phyloP scores from a whole-genome alignment of 768 basidiomycete species.

The Serendipita sp. region DNA sequence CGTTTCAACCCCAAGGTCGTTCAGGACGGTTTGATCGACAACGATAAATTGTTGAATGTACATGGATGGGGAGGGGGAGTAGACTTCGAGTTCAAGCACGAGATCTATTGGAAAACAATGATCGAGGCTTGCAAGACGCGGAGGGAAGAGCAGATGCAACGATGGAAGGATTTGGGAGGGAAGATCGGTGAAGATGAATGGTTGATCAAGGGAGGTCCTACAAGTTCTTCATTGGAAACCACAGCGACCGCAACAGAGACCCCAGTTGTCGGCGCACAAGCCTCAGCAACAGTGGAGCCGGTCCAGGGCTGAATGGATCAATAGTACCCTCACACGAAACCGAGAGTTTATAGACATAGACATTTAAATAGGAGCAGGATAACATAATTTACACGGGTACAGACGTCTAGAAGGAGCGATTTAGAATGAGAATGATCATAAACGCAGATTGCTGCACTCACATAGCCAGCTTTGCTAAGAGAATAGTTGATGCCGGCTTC shows the following conservation, averaged over 20 bases:
- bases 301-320: not conserved
- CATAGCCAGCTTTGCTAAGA: constrained; percentile 67
- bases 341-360: not conserved
- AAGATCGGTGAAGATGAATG: constrained; percentile 61
- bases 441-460: constrained; percentile 25
- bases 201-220: constrained; percentile 41
- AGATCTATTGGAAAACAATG: constrained; percentile 57
- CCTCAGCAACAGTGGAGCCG: not conserved
- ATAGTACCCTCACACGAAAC: not conserved
- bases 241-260: not conserved
- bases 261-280: not conserved
- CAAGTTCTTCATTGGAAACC: not conserved
- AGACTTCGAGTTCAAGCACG: constrained; percentile 58
- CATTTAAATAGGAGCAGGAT: not conserved
- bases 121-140: constrained; percentile 37
- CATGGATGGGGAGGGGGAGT: constrained; percentile 48
- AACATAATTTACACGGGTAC: not conserved
- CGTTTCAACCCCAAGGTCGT: constrained; percentile 38
- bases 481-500: constrained; percentile 78
- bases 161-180: constrained; percentile 56
- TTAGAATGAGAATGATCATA: not conserved
- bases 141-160: constrained; percentile 31
- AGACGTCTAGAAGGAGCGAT: not conserved
- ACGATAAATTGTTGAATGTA: constrained; percentile 52
- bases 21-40: constrained; percentile 48